Base-by-base conservation (phyloP, 208 protist genomes). In the Porcisia hertigi region DNA sequence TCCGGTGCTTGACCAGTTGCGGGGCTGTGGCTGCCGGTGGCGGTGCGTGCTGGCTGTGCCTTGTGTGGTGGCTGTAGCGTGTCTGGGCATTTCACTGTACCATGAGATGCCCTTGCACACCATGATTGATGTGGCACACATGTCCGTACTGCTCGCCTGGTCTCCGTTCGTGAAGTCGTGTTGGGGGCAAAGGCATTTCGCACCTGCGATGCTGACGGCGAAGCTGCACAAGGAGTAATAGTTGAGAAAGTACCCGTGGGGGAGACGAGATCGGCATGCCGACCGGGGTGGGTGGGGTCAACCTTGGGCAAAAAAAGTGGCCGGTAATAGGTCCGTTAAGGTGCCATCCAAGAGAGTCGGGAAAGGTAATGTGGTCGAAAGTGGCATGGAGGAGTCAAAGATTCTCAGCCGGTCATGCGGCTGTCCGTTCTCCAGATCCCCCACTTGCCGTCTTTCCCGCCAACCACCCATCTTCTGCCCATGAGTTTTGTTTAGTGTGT, bases 1-100 rank as follows among this genome's bases (percentile, higher is more conserved):
- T 41, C 88, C 90, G 12, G 84, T 90, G 52, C 64, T 96, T 39
- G 90, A 94, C 71, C 72, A 69, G 14, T 69, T 90, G 43, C 69
- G 79, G 12, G 60, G 76, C 14, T 69, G 73, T 6, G 74, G 85
- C 14, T 73, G 71, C 63, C 73, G 69, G 25, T 92, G 88, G 87
- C 81, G 74, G 34, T 73, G 85, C 41, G 18, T 88, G 25, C 47
- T 91, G 39, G 84, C 74, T 4, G 18, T 91, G 23, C 87, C 88
- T 2, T 66, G 83, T 43, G 23, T 89, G 36, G 7, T 76, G 23
- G 84, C 81, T 18, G 67, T 57, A 41, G 54, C 69, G 6, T 76
- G 69, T 12, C 73, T 89, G 41, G 71, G 57, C 39, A 60, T 78
- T 23, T 83, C 73, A 34, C 2, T 85, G 34, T 59, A 70, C 54